These are phyloP conservation scores for Penicillium sp. DNA, from an alignment of 2,329 filamentous ascomycete genomes.

Conservation along the genomic window DNA sequence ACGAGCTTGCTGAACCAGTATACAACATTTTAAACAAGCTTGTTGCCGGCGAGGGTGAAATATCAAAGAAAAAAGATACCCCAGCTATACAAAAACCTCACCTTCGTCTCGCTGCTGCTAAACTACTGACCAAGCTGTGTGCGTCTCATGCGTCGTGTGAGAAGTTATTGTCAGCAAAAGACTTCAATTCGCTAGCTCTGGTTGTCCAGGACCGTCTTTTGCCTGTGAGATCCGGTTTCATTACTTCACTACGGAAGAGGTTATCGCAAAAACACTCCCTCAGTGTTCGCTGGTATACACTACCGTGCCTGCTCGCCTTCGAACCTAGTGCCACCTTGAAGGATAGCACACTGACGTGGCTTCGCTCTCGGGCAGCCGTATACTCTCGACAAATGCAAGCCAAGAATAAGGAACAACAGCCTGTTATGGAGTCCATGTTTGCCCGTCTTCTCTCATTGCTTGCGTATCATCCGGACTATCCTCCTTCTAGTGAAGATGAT, in stretches of 20 bases:
- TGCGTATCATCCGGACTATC: constrained; percentile 89
- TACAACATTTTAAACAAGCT: constrained; percentile 76
- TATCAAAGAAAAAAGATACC: constrained; percentile 70
- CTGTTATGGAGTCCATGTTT: constrained; percentile 74
- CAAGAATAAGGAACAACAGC: constrained; percentile 48
- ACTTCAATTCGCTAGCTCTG: constrained; percentile 78
- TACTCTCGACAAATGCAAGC: constrained; percentile 50
- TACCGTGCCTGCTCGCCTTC: constrained; percentile 86
- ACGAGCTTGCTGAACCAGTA: constrained; percentile 59
- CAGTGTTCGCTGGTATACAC: constrained; percentile 79
- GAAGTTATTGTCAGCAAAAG: constrained; percentile 63
- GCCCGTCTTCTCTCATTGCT: constrained; percentile 80
- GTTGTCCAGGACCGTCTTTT: constrained; percentile 73
- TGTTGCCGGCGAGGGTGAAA: constrained; percentile 71
- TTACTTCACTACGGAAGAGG: constrained; percentile 77
- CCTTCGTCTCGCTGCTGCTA: constrained; percentile 77
- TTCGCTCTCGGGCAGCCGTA: constrained; percentile 71
- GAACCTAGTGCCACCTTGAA: constrained; percentile 75
- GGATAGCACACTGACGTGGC: constrained; percentile 77
- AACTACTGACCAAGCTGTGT: constrained; percentile 79
- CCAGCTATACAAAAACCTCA: constrained; percentile 73
- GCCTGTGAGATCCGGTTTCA: constrained; percentile 72
- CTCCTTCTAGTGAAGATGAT: constrained; percentile 33
- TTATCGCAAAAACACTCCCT: constrained; percentile 59
- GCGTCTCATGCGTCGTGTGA: constrained; percentile 69